Evolutionary conservation across 345 rosid species (phyloP), one percentile per base, ranked within the genome.

Genomic region (Sonneratia alba): DNA sequence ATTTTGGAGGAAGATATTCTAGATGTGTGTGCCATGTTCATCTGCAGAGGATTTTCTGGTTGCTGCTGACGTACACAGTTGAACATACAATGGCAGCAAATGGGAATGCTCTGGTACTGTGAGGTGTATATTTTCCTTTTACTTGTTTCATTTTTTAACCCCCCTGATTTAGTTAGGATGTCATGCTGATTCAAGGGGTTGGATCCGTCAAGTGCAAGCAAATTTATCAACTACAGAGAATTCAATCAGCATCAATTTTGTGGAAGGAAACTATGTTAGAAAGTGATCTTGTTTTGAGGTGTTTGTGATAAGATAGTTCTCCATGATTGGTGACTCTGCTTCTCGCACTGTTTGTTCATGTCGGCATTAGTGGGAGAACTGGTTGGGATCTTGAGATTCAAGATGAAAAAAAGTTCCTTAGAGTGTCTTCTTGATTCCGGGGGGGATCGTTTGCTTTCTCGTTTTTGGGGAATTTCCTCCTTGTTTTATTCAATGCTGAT

Each of bases 201-300:
- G 36, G 3, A 0, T 10, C 27, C 3, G 27, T 37, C 36, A 7
- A 15, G 15, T 16, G 7, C 3, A 18, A 16, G 8, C 32, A 27
- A 27, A 27, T 22, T 14, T 24, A 11, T 67, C 6, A 11, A 40
- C 15, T 42, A 14, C 6, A 67, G 70, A 67, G 48, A 43, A 22
- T 24, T 62, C 22, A 67, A 40, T 67, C 70, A 42, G 70, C 70
- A 68, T 68, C 32, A 68, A 68, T 68, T 45, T 45, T 68, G 70
- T 68, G 49, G 70, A 40, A 40, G 64, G 24, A 36, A n/a, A 67
- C n/a, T 3, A 32, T 68, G n/a, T 11, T 22, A 27, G 43, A 45
- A 10, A n/a, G 2, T 22, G 70, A 43, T 68, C 36, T 68, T 43
- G 70, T 11, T 68, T 45, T 45, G 19, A 42, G 70, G 53, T 45